Evolutionary conservation across 2,329 filamentous ascomycete genomes (phyloP), one percentile per base, ranked within the genome.

Genomic region (Claviceps cyperi): DNA sequence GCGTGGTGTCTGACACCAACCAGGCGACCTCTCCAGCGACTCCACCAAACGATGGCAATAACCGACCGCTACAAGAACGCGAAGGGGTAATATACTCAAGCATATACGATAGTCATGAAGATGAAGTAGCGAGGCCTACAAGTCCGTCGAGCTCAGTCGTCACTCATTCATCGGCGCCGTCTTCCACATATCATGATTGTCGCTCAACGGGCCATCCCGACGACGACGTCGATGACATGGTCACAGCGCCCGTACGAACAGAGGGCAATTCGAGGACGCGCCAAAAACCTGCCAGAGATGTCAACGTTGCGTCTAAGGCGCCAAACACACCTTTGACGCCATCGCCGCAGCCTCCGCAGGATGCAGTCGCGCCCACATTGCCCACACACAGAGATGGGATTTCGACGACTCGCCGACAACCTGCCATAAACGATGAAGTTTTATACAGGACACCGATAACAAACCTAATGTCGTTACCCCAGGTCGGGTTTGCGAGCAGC

Each of bases 1-100:
- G 73, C 43, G 65, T 68, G 9, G 71, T 70, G 11, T 69, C 71
- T 1, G 57, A 55, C 5, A 46, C 47, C 39, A 62, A 57, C 36
- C 58, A 58, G 11, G 38, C 50, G 7, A 50, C 55, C 35, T 59
- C 62, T 5, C 55, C 56, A n/a, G 51, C 57, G 8, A 63, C 59
- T 6, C 53, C 60, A 7, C 51, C 58, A 5, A 56, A 35, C 14
- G 19, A 50, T 19, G 14, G 35, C 11, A 35, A 32, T 14, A 36
- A 36, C 17, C 19, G n/a, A 3, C 11, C 28, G 15, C 9, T n/a
- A 14, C 41, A 17, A 2, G 28, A 32, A 2, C 24, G 21, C 13
- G 43, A 32, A 45, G 5, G 36, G 17, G 43, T 44, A 19, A 17
- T 46, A 48, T 46, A 47, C 47, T 21, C 40, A 50, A 24, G 21